A percentile compares a stretch with the other conserved stretches of the same genome.
Conservation (phyloP, 768 basidiomycete genomes). For the Pholiota molesta region DNA sequence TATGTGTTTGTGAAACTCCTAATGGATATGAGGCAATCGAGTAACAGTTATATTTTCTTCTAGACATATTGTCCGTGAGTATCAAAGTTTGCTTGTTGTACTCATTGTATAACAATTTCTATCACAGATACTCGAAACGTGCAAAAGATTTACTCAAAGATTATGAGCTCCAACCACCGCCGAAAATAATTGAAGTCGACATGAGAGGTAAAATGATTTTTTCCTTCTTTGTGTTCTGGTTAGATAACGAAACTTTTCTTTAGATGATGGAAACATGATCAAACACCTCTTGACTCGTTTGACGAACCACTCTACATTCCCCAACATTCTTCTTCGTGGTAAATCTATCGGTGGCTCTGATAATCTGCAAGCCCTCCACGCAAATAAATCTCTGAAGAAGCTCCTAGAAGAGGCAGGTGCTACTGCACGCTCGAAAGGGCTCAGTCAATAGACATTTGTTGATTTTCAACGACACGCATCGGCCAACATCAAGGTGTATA, state of each 20-base stretch:
- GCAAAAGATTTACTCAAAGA: conserved; percentile 65
- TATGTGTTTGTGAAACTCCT: conserved; percentile 29
- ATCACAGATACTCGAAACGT: conserved; percentile 54
- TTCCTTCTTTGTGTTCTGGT: not conserved
- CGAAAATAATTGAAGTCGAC: conserved; percentile 78
- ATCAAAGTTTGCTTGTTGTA: conserved; percentile 23
- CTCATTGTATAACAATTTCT: not conserved
- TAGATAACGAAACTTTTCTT: conserved; percentile 2
- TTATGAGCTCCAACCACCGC: conserved; percentile 64
- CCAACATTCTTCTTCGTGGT: conserved; percentile 71
- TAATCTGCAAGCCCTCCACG: conserved; percentile 55
- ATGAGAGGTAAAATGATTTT: conserved; percentile 48
- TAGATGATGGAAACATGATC: conserved; percentile 65
- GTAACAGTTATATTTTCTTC: not conserved
- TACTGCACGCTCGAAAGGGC: conserved; percentile 26
- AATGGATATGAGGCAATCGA: not conserved
- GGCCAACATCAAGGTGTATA: not conserved
- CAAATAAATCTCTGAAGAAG: conserved; percentile 42
- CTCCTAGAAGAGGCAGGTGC: conserved; percentile 54
- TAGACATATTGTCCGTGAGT: conserved; percentile 80
- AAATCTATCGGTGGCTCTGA: conserved; percentile 70
- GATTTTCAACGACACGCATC: not conserved
- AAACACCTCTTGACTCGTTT: conserved; percentile 69
- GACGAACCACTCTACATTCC: conserved; percentile 72
- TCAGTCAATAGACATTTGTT: not conserved